A percentile compares a stretch with the other conserved stretches of the same genome.
Evolutionary conservation across 192 early-diverging fungal species (phyloP).

Genomic region (Backusella mclennaniae): DNA sequence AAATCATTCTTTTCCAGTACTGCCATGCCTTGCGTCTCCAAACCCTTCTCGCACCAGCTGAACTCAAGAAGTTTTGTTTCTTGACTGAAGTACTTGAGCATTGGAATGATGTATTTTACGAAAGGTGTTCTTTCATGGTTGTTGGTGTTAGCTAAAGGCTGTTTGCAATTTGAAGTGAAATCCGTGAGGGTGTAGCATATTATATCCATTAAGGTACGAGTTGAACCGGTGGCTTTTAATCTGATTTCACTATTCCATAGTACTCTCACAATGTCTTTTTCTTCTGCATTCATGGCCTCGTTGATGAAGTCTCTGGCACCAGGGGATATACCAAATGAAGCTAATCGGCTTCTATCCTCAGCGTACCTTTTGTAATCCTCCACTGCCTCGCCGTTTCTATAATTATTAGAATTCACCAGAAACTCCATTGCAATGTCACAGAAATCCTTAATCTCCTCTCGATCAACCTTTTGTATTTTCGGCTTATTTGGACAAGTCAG

Average conservation of each 20-base stretch:
- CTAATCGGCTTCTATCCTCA: background rate
- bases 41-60: conserved; percentile 3
- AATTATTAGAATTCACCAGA: too few relatives aligned
- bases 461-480: conserved; percentile 5
- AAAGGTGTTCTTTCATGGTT: conserved; percentile 9
- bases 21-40: background rate
- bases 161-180: conserved; percentile 7
- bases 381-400: background rate
- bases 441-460: background rate
- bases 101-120: conserved; percentile 10
- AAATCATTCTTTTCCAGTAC: background rate
- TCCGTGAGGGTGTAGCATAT: conserved; percentile 4
- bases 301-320: conserved; percentile 1
- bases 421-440: conserved; percentile 9
- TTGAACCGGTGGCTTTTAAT: background rate
- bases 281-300: background rate
- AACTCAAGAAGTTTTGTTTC: conserved; percentile 13
- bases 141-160: background rate
- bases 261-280: background rate
- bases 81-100: conserved; percentile 10
- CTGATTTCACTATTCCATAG: conserved; percentile 3
- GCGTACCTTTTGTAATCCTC: background rate
- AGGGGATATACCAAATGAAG: background rate
- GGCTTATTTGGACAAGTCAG: conserved; percentile 10
- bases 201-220: conserved; percentile 10